Conservation (phyloP, 225 moss, liverwort and hornwort species). For the Pseudoscleropodium purum region DNA sequence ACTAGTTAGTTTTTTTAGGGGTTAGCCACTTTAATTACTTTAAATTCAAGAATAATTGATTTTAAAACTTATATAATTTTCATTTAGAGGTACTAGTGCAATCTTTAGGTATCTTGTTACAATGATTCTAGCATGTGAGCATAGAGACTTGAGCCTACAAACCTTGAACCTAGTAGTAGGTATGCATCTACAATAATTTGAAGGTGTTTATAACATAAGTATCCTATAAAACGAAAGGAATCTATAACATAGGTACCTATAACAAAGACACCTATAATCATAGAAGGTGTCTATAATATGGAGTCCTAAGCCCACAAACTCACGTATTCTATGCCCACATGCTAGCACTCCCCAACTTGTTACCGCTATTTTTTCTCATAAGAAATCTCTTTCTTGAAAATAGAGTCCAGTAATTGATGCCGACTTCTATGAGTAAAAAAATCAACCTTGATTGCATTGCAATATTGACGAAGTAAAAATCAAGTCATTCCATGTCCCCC, state of each 20-base stretch:
- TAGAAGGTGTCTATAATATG: not conserved
- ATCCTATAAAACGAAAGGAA: too few relatives aligned
- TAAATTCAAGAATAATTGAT: not conserved
- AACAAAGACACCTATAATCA: not conserved
- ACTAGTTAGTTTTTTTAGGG: too few relatives aligned
- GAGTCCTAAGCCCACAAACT: not conserved
- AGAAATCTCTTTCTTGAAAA: too few relatives aligned
- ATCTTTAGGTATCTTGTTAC: not conserved
- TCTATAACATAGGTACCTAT: not conserved
- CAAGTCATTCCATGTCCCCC: not conserved
- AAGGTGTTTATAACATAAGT: not conserved
- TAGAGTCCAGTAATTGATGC: not conserved
- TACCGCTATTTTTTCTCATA: not conserved
- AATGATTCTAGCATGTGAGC: rapidly evolving
- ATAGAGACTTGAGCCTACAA: rapidly evolving
- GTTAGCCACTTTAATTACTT: not conserved
- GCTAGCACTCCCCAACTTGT: not conserved
- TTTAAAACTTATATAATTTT: too few relatives aligned
- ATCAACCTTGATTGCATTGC: not conserved
- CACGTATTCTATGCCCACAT: not conserved
- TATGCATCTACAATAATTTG: not conserved
- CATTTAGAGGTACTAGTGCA: not conserved
- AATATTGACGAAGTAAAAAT: not conserved
- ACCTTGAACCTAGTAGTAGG: not conserved
- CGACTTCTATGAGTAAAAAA: rapidly evolving